A percentile compares a stretch with the other conserved stretches of the same genome.
Conservation (phyloP, 176 grass and related monocot species). For the bread wheat (Triticum aestivum) region IWGSC_CS_RefSeq_v2.1 NC_057800.1:539836869-539837368, state of each 20-base stretch:
- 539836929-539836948: slow-evolving; percentile 20
- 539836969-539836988: slow-evolving; percentile 20
- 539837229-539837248: background rate
- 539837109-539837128: too few relatives aligned
- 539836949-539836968: slow-evolving; percentile 4
- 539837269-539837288: slow-evolving; percentile 35
- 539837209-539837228: background rate
- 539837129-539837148: background rate
- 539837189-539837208: background rate
- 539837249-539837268: slow-evolving; percentile 2
- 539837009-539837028: background rate
- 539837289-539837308: background rate
- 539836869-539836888: slow-evolving; percentile 4
- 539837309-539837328: background rate
- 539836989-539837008: background rate
- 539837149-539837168: background rate
- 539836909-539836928: background rate
- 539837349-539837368: slow-evolving; percentile 1
- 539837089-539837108: background rate
- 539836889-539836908: background rate
- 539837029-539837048: slow-evolving; percentile 2
- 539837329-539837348: background rate
- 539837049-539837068: slow-evolving; percentile 34
- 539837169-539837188: background rate
- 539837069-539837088: background rate